Evolutionary conservation across 768 basidiomycete species (phyloP).

Genomic region (Podaxis rugospora): DNA sequence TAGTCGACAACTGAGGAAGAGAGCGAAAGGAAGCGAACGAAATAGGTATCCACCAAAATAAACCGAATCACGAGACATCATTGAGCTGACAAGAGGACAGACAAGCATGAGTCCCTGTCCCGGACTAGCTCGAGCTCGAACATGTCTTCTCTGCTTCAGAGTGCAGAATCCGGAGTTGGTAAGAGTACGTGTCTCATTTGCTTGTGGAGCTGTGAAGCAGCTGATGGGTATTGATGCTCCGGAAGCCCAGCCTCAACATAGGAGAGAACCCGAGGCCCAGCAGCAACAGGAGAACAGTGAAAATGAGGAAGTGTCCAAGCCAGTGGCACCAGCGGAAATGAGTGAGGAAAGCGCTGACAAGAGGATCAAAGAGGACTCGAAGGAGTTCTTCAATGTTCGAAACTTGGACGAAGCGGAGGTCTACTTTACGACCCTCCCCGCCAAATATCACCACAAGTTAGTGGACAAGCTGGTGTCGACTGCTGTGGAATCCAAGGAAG

Average conservation of each 20-base stretch:
- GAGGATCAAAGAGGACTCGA: slow-evolving; percentile 77
- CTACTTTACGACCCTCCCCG: slow-evolving; percentile 75
- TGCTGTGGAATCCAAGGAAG: slow-evolving; percentile 79
- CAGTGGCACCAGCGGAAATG: slow-evolving; percentile 41
- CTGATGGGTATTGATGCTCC: slow-evolving; percentile 21
- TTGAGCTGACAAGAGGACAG: slow-evolving; percentile 60
- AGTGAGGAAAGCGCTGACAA: slow-evolving; percentile 62
- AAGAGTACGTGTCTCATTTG: slow-evolving; percentile 39
- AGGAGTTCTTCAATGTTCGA: slow-evolving; percentile 84
- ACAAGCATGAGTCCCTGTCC: slow-evolving; percentile 69
- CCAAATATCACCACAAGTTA: slow-evolving; percentile 56
- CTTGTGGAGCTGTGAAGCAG: neutral
- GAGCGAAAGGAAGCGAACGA: too few species aligned
- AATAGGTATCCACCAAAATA: too few species aligned
- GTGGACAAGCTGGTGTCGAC: slow-evolving; percentile 70
- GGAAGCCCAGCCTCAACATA: slow-evolving; percentile 56
- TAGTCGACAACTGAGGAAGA: too few species aligned
- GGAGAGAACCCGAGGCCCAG: slow-evolving; percentile 42
- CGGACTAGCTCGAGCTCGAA: slow-evolving; percentile 77
- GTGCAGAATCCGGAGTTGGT: slow-evolving; percentile 52
- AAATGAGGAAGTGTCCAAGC: slow-evolving; percentile 43
- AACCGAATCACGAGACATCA: slow-evolving; percentile 49
- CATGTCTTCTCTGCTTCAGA: slow-evolving; percentile 84
- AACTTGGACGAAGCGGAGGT: slow-evolving; percentile 83
- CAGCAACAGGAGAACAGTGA: slow-evolving; percentile 47